Conservation (phyloP, 495 filamentous ascomycete genomes). For the Cudoniella acicularis region DNA sequence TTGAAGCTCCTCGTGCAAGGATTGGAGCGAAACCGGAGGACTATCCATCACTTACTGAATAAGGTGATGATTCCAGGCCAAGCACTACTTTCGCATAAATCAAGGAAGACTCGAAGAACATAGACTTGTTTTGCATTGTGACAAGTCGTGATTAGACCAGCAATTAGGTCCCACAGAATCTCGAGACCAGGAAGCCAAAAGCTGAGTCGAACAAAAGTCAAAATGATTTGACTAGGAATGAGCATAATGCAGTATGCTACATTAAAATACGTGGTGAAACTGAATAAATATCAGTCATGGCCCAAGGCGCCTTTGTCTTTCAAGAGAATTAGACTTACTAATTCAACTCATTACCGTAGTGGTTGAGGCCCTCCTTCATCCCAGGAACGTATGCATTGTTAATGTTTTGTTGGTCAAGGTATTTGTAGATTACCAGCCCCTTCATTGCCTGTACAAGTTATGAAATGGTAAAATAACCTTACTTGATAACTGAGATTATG, state of each 20-base stretch:
- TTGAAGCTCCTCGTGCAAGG: too few species aligned
- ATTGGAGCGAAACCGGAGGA: neutral
- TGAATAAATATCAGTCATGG: neutral
- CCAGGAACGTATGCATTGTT: conserved; percentile 58
- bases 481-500: neutral
- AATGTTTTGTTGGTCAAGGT: neutral
- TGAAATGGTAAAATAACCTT: neutral
- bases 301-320: neutral
- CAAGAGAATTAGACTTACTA: neutral
- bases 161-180: neutral
- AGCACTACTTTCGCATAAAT: neutral
- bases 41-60: neutral
- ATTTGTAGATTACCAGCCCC: neutral
- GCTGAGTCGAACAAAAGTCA: neutral
- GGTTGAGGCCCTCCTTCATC: conserved; percentile 57
- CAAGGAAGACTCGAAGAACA: neutral
- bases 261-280: conserved; percentile 6
- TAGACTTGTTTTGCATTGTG: neutral
- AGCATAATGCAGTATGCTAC: conserved; percentile 3
- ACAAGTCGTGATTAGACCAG: neutral
- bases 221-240: neutral
- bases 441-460: neutral
- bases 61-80: neutral
- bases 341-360: conserved; percentile 53
- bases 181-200: conserved; percentile 1